These are phyloP conservation scores for Zymoseptoria passerinii DNA, from an alignment of 2,329 filamentous ascomycete genomes.

Conservation along the genomic window DNA sequence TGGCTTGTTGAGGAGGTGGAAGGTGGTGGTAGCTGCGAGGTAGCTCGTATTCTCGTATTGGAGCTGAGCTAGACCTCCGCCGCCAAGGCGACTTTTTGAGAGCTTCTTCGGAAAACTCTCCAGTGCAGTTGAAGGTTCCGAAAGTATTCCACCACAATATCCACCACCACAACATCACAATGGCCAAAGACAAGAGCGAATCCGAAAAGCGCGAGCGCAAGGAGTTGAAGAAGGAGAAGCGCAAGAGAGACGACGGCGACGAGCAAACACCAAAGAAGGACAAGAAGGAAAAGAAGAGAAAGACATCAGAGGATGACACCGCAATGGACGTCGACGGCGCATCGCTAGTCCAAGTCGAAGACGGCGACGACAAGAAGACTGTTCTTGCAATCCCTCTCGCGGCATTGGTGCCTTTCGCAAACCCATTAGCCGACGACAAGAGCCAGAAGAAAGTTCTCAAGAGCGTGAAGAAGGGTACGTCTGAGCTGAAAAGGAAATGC, in stretches of 20 bases:
- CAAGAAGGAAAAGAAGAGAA: conserved; percentile 52
- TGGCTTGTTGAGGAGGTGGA: background rate
- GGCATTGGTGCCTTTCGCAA: conserved; percentile 73
- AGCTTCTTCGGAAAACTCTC: background rate
- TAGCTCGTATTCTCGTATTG: background rate
- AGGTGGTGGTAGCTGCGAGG: too few relatives aligned
- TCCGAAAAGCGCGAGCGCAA: conserved; percentile 25
- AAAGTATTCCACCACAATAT: background rate
- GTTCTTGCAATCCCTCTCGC: conserved; percentile 32
- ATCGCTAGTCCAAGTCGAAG: conserved; percentile 35
- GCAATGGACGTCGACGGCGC: conserved; percentile 18
- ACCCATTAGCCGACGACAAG: conserved; percentile 74
- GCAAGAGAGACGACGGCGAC: background rate
- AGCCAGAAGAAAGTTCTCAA: conserved; percentile 58
- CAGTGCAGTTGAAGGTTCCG: background rate
- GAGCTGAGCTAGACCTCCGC: background rate
- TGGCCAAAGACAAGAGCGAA: conserved; percentile 33
- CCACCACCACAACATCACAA: conserved; percentile 14
- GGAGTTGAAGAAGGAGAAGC: conserved; percentile 49
- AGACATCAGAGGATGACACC: conserved; percentile 44
- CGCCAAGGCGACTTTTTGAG: background rate
- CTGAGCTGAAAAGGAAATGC: background rate
- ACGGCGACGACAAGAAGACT: conserved; percentile 36
- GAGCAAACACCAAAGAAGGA: conserved; percentile 29
- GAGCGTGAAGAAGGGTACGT: conserved; percentile 52